Percentiles rank a stretch among this genome's conserved stretches.
Evolutionary conservation across 768 basidiomycete species (phyloP).

Genomic region (Tulasnella sp.): DNA sequence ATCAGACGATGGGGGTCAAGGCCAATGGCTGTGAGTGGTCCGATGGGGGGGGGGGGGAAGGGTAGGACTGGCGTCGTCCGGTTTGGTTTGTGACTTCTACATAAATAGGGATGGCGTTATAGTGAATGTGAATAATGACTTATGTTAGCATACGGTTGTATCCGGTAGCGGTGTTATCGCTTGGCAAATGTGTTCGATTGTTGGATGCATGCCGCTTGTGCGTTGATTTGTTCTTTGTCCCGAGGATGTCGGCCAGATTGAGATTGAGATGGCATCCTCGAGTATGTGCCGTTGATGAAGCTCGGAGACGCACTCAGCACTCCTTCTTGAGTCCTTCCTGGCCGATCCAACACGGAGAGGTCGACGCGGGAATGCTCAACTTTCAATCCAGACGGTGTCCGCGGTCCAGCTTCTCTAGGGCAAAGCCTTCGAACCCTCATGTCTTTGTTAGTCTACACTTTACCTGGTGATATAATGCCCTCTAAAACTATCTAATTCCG

Average conservation of each 20-base stretch:
- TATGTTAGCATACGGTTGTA: background rate
- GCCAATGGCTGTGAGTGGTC: background rate
- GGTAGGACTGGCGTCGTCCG: background rate
- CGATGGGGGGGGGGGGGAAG: background rate
- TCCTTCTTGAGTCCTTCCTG: too few relatives aligned
- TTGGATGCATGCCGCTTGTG: background rate
- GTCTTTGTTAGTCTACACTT: background rate
- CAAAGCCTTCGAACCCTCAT: background rate
- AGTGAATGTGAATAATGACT: too few relatives aligned
- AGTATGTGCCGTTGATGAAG: background rate
- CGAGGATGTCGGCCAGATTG: background rate
- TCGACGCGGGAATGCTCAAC: background rate
- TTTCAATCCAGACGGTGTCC: background rate
- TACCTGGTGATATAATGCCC: too few relatives aligned
- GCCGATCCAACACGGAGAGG: background rate
- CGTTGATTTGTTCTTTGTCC: background rate
- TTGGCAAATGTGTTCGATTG: background rate
- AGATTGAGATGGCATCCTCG: background rate
- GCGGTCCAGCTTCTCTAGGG: background rate
- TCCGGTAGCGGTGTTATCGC: background rate
- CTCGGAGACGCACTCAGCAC: background rate
- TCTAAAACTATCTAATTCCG: background rate
- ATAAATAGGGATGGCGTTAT: background rate
- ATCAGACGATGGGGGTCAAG: background rate
- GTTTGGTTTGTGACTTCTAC: background rate